These are phyloP conservation scores for Spergularia bocconei DNA, from an alignment of 148 eudicot species.

Conservation along the genomic window DNA sequence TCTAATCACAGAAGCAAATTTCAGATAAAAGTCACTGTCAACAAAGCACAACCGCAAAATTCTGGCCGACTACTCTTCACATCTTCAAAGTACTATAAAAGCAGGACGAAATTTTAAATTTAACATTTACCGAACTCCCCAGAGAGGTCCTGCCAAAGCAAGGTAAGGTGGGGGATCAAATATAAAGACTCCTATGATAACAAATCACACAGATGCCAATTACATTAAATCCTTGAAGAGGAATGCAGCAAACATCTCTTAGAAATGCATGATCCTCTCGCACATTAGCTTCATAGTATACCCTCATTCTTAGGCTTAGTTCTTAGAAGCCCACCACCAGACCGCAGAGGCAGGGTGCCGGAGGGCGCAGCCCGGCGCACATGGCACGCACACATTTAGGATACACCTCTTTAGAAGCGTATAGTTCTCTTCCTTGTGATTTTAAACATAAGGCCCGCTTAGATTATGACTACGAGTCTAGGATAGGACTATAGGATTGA, in stretches of 20 bases:
- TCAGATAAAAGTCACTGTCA: neutral
- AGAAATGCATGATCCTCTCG: no score
- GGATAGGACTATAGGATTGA: neutral
- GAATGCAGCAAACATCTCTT: neutral
- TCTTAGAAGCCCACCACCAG: no score
- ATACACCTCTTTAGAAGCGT: no score
- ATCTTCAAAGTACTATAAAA: neutral
- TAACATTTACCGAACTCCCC: neutral
- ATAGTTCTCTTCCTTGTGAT: neutral
- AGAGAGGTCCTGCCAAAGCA: neutral
- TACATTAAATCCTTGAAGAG: neutral
- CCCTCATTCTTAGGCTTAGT: no score
- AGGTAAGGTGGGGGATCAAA: neutral
- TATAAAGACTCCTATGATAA: neutral
- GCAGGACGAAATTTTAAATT: neutral
- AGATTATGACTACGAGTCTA: neutral
- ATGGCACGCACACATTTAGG: no score
- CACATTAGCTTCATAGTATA: no score
- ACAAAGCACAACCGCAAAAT: neutral
- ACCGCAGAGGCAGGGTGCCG: no score
- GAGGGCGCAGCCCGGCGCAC: no score
- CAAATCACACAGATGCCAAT: neutral
- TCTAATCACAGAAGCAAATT: constrained; percentile 1
- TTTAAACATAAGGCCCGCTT: neutral
- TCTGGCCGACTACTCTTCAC: neutral